Evolutionary conservation across 257 asterid species (phyloP), one percentile per base, ranked within the genome.

Genomic region (Jacaranda mimosifolia): DNA sequence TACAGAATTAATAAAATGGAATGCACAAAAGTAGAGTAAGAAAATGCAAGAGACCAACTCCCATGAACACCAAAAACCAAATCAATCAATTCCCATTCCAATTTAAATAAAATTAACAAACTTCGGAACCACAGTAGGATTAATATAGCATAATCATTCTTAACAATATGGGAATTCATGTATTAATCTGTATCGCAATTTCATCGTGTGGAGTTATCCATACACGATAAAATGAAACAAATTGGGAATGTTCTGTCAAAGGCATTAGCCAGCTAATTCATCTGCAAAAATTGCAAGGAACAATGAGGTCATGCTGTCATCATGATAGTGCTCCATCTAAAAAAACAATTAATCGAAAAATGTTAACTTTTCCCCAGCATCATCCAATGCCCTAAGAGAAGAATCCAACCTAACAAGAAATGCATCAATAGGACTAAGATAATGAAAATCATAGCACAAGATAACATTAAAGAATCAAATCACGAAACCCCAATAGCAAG

Each of bases 391-490:
- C 13, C 67, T 4, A 49, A 53, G 13, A 63, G 42, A 62, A 63
- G 49, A 26, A 71, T 38, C 58, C 46, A 21, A 1, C 49, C 60
- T 6, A 40, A 63, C 42, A 49, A 69, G 43, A 71, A 71, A 63
- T 63, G 67, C 49, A 32, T 38, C 53, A 18, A 53, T 11, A 10
- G 39, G 21, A 39, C 3, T 7, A 19, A 64, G 26, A 12, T 42
- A 18, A 64, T 18, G 55, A 39, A 64, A 0, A 75, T 49, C 63
- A 62, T 7, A 62, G 46, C 17, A 19, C 1, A 56, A 11, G 4
- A 71, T 40, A 60, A 17, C 15, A 38, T 13, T 26, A 17, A 42
- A 74, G 65, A 42, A 75, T 48, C 53, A 68, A 57, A 77, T 68
- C 42, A 57, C 35, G 74, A 45, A 35, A 14, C 10, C 79, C 73